Evolutionary conservation across 176 grass and related monocot species (phyloP).

Genomic region (Aechmea fasciata): DNA sequence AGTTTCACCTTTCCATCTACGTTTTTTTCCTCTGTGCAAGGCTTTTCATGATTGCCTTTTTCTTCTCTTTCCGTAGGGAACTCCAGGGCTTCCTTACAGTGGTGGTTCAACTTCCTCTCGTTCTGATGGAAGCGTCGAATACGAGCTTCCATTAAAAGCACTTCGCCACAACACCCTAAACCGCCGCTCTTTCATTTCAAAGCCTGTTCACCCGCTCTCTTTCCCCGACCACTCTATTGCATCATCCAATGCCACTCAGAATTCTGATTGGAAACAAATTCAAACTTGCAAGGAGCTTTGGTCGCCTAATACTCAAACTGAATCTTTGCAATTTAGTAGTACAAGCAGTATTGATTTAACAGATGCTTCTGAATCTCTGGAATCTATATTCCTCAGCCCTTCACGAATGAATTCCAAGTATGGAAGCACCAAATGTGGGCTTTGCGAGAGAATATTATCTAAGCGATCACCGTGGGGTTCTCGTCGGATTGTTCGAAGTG

Average conservation of each 20-base stretch:
- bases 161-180: slow-evolving; percentile 38
- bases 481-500: slow-evolving; percentile 50
- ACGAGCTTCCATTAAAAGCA: slow-evolving; percentile 46
- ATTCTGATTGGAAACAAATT: slow-evolving; percentile 18
- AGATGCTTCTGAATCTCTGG: slow-evolving; percentile 36
- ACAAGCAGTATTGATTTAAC: slow-evolving; percentile 46
- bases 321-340: slow-evolving; percentile 39
- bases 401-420: slow-evolving; percentile 12
- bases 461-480: slow-evolving; percentile 63
- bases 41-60: slow-evolving; percentile 14
- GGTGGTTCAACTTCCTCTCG: slow-evolving; percentile 50
- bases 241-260: slow-evolving; percentile 19
- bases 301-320: slow-evolving; percentile 24
- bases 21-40: slow-evolving; percentile 2
- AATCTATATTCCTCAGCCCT: slow-evolving; percentile 19
- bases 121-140: slow-evolving; percentile 57
- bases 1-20: neutral
- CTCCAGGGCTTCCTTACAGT: slow-evolving; percentile 40
- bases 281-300: slow-evolving; percentile 21
- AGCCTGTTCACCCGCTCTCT: slow-evolving; percentile 52
- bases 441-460: slow-evolving; percentile 52
- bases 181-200: slow-evolving; percentile 62
- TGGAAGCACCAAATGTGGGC: slow-evolving; percentile 39
- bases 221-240: slow-evolving; percentile 40
- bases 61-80: slow-evolving; percentile 32